Base-by-base conservation (phyloP, 2,329 filamentous ascomycete species). In the Aureobasidium sp. region DNA sequence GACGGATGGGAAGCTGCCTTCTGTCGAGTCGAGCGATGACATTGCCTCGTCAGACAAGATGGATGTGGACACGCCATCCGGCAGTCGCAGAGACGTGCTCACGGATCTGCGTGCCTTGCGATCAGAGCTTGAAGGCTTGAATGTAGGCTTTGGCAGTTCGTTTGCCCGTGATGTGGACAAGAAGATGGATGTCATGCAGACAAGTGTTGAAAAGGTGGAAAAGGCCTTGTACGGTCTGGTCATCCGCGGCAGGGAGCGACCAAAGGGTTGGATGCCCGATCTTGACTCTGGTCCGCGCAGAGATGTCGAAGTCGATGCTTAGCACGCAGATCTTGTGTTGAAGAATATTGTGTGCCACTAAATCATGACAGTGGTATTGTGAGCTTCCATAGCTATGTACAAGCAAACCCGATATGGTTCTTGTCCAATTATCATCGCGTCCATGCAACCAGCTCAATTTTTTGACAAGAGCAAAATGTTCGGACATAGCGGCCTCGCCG, bases 141-240 rank as follows among this genome's bases (percentile, higher is more conserved):
- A 88, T 80, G 76, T 81, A 73, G 70, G 80, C 66, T 66, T 72
- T 37, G 68, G 78, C 78, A 80, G 67, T 47, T 79, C 78, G 67
- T 80, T 89, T 71, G 78, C 77, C 5, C 81, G 79, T 64, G 85
- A 89, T 67, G 87, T 89, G 67, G 79, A 84, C 52, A 87, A 87
- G 76, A 99, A 99, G 81, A 84, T 91, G 77, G 85, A 87, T 44
- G 88, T 92, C 0, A 96, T 97, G 89, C 83, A 87, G 69, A 84
- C 84, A 71, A 95, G 91, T 73, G 91, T 99, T 29, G 87, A 88
- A 71, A 99, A 99, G 81, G 94, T 99, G 12, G 94, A 99, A 81
- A 87, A 85, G 67, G 84, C 93, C 27, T 86, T 91, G 34, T 99
- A 97, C 74, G 91, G 91, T 4, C 84, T 97, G 67, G 85, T 88